A percentile compares a stretch with the other conserved stretches of the same genome.
Evolutionary conservation across 2,329 filamentous ascomycete species (phyloP).

Genomic region (Ilyonectria sp.): DNA sequence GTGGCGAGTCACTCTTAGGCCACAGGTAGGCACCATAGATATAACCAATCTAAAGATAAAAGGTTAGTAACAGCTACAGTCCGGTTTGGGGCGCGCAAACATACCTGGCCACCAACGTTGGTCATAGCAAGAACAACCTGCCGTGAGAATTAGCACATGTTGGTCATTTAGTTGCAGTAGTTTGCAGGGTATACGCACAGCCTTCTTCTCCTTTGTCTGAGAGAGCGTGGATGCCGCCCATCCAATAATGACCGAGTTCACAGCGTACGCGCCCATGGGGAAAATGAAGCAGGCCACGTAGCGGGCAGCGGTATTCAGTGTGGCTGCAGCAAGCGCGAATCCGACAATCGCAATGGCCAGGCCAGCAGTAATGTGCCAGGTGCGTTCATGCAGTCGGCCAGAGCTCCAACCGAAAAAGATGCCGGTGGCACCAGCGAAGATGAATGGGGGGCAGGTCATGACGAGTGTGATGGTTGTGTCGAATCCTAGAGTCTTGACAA

Average conservation of each 20-base stretch:
- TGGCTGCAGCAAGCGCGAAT: slow-evolving; percentile 57
- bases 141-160: neutral
- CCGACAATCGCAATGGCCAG: slow-evolving; percentile 59
- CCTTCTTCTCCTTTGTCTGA: slow-evolving; percentile 66
- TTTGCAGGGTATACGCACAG: slow-evolving; percentile 43
- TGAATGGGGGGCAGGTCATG: slow-evolving; percentile 68
- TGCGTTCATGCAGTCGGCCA: slow-evolving; percentile 63
- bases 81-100: neutral
- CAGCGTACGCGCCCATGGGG: slow-evolving; percentile 59
- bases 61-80: neutral
- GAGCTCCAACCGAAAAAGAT: slow-evolving; percentile 66
- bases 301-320: slow-evolving; percentile 56
- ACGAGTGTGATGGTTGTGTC: slow-evolving; percentile 64
- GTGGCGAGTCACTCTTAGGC: slow-evolving; percentile 60
- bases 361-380: slow-evolving; percentile 64
- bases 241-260: slow-evolving; percentile 63
- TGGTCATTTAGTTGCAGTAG: neutral
- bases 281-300: slow-evolving; percentile 61
- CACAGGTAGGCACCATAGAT: slow-evolving; percentile 68
- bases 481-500: slow-evolving; percentile 66
- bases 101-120: slow-evolving; percentile 60
- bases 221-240: slow-evolving; percentile 62
- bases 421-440: slow-evolving; percentile 63
- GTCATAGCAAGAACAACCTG: slow-evolving; percentile 62
- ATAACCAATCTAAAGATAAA: slow-evolving; percentile 54